These are phyloP conservation scores for Penicillium ucsense DNA, from an alignment of 495 filamentous ascomycete genomes.

Conservation along the genomic window DNA sequence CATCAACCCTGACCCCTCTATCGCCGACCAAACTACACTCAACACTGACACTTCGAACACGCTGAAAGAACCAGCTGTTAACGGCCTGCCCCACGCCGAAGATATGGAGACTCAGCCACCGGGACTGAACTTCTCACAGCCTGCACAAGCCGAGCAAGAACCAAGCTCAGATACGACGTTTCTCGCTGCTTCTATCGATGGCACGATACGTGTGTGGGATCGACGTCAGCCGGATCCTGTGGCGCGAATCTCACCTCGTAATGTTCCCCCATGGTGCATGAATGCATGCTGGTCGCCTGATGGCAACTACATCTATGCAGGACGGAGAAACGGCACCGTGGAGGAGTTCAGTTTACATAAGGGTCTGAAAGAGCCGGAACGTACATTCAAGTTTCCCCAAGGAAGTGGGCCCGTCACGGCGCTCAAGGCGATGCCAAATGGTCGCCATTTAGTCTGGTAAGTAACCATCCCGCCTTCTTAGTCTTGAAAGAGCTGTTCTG, in stretches of 20 bases:
- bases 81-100: slow-evolving; percentile 46
- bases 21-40: slow-evolving; percentile 8
- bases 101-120: slow-evolving; percentile 25
- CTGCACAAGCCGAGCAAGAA: slow-evolving; percentile 26
- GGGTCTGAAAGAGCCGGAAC: slow-evolving; percentile 59
- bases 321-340: slow-evolving; percentile 85
- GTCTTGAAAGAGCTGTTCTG: neutral
- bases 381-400: slow-evolving; percentile 82
- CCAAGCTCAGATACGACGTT: slow-evolving; percentile 58
- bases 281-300: slow-evolving; percentile 95
- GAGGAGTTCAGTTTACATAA: slow-evolving; percentile 90
- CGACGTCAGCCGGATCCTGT: slow-evolving; percentile 66
- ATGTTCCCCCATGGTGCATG: slow-evolving; percentile 94
- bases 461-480: slow-evolving; percentile 6
- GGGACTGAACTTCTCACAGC: slow-evolving; percentile 21
- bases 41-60: slow-evolving; percentile 13
- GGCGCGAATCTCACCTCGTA: slow-evolving; percentile 62
- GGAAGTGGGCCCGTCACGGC: slow-evolving; percentile 85
- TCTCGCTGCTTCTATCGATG: slow-evolving; percentile 78
- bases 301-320: slow-evolving; percentile 91
- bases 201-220: slow-evolving; percentile 86
- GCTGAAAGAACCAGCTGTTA: slow-evolving; percentile 21
- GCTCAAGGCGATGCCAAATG: slow-evolving; percentile 85
- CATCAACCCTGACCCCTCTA: slow-evolving; percentile 1
- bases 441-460: slow-evolving; percentile 82